A percentile compares a stretch with the other conserved stretches of the same genome.
These are phyloP conservation scores for Fusarium sp. DNA, from an alignment of 2,329 filamentous ascomycete genomes.

Conservation along the genomic window DNA sequence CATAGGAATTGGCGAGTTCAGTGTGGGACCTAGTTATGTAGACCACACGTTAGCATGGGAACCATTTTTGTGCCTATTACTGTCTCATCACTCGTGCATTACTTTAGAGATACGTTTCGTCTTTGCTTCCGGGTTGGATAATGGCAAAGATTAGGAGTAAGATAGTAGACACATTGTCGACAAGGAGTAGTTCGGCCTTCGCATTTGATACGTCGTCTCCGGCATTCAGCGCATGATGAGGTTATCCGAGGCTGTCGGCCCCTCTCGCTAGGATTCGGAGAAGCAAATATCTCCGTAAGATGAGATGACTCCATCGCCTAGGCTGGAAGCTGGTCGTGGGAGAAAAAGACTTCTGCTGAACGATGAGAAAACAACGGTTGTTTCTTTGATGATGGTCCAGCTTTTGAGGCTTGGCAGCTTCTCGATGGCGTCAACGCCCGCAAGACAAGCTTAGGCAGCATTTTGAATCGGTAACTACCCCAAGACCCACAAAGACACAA, in stretches of 20 bases:
- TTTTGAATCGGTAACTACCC: background rate
- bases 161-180: constrained; percentile 21
- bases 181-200: constrained; percentile 12
- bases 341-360: background rate
- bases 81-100: background rate
- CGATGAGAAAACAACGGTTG: background rate
- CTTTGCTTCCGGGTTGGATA: constrained; percentile 15
- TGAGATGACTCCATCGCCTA: background rate
- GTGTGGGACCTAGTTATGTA: background rate
- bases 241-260: background rate
- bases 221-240: constrained; percentile 22
- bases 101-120: constrained; percentile 15
- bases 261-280: background rate
- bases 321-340: background rate
- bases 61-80: background rate
- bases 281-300: background rate
- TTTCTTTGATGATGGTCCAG: background rate
- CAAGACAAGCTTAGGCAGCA: background rate
- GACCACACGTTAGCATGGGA: background rate
- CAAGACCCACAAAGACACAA: background rate
- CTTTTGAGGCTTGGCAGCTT: background rate
- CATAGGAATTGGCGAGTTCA: background rate
- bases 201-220: constrained; percentile 20
- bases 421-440: too few relatives aligned
- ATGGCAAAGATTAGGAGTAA: constrained; percentile 17